Conservation (phyloP, 2,329 filamentous ascomycete genomes). For the Teratosphaeria epicoccoides region DNA sequence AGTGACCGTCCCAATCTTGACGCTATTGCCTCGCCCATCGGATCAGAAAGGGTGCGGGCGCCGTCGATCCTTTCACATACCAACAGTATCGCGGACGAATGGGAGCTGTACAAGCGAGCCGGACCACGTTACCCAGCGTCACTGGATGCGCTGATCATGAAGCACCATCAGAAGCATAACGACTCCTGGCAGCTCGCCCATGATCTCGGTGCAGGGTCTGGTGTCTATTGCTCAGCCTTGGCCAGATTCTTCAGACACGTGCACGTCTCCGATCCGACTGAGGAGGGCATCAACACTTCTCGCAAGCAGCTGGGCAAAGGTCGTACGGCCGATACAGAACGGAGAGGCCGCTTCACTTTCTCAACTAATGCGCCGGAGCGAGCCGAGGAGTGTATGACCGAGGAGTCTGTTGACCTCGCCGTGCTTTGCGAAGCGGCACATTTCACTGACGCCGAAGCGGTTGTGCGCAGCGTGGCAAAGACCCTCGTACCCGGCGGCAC, state of each 20-base stretch:
- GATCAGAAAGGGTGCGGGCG: background rate
- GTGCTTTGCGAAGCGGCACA: conserved; percentile 8
- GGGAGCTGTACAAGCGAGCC: conserved; percentile 10
- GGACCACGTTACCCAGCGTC: conserved; percentile 12
- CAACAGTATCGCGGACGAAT: conserved; percentile 1
- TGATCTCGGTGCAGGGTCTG: conserved; percentile 10
- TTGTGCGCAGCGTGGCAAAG: conserved; percentile 4
- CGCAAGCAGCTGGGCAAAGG: conserved; percentile 3
- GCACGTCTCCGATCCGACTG: conserved; percentile 9
- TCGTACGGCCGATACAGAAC: conserved; percentile 3
- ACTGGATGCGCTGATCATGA: conserved; percentile 11
- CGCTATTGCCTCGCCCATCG: conserved; percentile 1
- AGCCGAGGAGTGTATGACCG: conserved; percentile 2
- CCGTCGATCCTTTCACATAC: conserved; percentile 3
- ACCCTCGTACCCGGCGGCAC: conserved; percentile 7
- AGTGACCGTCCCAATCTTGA: conserved; percentile 4
- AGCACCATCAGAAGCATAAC: conserved; percentile 12
- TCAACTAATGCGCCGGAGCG: conserved; percentile 5
- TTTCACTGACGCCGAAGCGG: conserved; percentile 7
- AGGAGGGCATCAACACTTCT: conserved; percentile 3
- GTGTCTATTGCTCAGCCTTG: conserved; percentile 7
- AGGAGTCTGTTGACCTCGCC: conserved; percentile 7
- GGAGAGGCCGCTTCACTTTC: conserved; percentile 11
- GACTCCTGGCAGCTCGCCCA: conserved; percentile 14
- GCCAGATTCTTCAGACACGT: conserved; percentile 11